These are phyloP conservation scores for Ganoderma lingzhi DNA, from an alignment of 1,284 basidiomycete genomes.

Conservation along the genomic window DNA sequence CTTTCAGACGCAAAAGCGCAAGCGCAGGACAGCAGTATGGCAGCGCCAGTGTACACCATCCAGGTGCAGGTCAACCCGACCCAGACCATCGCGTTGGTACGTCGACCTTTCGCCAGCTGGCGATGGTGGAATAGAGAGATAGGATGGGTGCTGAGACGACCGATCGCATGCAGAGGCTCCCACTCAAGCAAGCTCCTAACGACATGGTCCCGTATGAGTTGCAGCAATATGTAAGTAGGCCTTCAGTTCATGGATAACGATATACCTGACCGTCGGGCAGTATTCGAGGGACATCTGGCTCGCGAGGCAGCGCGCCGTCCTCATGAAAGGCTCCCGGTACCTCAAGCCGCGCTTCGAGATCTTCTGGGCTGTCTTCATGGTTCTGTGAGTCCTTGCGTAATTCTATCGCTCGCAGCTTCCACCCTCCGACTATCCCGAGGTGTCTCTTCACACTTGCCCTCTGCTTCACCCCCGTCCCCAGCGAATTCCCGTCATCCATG, in stretches of 20 bases:
- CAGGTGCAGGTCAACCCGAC: slow-evolving; percentile 22
- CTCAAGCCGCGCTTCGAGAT: slow-evolving; percentile 56
- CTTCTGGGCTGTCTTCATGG: slow-evolving; percentile 48
- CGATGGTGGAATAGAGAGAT: neutral
- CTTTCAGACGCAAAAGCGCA: slow-evolving; percentile 13
- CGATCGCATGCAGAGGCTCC: slow-evolving; percentile 35
- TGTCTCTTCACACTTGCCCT: neutral
- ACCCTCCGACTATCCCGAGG: neutral
- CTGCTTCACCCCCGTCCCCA: neutral
- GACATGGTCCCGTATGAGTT: slow-evolving; percentile 41
- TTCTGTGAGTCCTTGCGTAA: slow-evolving; percentile 47
- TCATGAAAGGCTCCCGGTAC: slow-evolving; percentile 50
- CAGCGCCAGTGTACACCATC: slow-evolving; percentile 25
- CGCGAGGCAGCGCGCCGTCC: slow-evolving; percentile 49
- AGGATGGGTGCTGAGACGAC: slow-evolving; percentile 8
- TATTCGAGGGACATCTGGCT: slow-evolving; percentile 56
- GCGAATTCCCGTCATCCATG: neutral
- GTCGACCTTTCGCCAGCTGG: neutral
- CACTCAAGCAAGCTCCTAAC: slow-evolving; percentile 33
- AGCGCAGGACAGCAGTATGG: slow-evolving; percentile 26
- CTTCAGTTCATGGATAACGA: neutral
- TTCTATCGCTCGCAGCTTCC: neutral
- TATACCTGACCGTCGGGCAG: slow-evolving; percentile 37
- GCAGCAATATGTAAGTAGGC: slow-evolving; percentile 40
- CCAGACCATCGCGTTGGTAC: slow-evolving; percentile 30